phyloP scores from a whole-genome alignment of 2,329 filamentous ascomycete species.

The Calonectria ilicicola region DNA sequence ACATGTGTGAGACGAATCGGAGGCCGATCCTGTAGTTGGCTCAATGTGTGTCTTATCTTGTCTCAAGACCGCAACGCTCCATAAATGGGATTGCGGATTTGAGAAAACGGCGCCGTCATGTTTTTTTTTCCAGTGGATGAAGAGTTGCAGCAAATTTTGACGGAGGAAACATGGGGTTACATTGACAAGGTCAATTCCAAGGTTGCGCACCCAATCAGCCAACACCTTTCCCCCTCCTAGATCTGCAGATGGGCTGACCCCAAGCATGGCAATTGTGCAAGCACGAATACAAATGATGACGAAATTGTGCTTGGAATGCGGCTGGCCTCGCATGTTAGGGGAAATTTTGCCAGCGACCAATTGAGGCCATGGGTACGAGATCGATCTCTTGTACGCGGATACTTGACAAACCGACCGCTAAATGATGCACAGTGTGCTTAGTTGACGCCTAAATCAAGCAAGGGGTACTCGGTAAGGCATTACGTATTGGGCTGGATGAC shows the following conservation, averaged over 20 bases:
- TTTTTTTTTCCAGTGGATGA: neutral
- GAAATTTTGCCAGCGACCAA: neutral
- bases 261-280: neutral
- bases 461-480: neutral
- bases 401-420: neutral
- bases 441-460: neutral
- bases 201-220: neutral
- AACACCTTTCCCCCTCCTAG: neutral
- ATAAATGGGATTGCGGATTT: neutral
- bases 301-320: neutral
- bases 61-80: neutral
- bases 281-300: neutral
- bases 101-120: neutral
- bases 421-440: neutral
- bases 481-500: conserved; percentile 15
- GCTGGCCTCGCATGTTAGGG: neutral
- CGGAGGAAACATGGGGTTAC: neutral
- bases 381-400: conserved; percentile 4
- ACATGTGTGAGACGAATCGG: neutral
- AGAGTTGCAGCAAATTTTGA: neutral
- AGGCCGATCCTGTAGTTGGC: neutral
- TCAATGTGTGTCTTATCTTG: neutral
- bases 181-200: conserved; percentile 10
- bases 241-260: neutral
- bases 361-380: neutral